Conservation (phyloP, 768 basidiomycete genomes). For the Tylopilus intermedius region DNA sequence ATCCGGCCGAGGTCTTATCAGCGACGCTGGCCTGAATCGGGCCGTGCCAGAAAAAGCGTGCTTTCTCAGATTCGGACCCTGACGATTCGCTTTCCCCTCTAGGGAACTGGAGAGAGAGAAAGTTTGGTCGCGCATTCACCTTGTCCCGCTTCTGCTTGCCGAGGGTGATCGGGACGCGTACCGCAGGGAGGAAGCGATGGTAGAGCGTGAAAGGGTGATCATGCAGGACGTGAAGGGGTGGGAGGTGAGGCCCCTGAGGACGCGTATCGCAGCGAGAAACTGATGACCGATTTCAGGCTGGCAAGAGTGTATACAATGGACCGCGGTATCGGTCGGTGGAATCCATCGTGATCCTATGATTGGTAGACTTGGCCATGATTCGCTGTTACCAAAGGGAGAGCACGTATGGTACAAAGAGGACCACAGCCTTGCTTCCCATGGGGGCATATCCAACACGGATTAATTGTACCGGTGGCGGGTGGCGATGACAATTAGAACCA, state of each 20-base stretch:
- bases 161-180: constrained; percentile 91
- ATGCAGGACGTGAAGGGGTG: constrained; percentile 93
- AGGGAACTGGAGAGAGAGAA: constrained; percentile 93
- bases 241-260: constrained; percentile 64
- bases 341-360: constrained; percentile 56
- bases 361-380: constrained; percentile 12
- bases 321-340: constrained; percentile 59
- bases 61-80: constrained; percentile 40
- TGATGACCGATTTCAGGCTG: constrained; percentile 48
- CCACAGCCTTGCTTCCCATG: constrained; percentile 20
- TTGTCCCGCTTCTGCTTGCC: constrained; percentile 86
- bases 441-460: constrained; percentile 3
- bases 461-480: constrained; percentile 31
- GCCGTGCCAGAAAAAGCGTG: constrained; percentile 39
- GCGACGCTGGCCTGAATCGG: constrained; percentile 32
- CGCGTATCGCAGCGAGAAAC: constrained; percentile 18
- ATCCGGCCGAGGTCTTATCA: constrained; percentile 45
- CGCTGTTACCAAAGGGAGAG: constrained; percentile 5
- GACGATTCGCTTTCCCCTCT: constrained; percentile 29
- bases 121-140: constrained; percentile 92
- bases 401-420: constrained; percentile 12
- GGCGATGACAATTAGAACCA: constrained; percentile 31
- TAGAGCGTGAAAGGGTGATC: constrained; percentile 78
- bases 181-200: constrained; percentile 71
- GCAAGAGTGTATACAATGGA: constrained; percentile 83